phyloP scores from a whole-genome alignment of 2,329 filamentous ascomycete genomes.

The Stagonosporopsis vannaccii region DNA sequence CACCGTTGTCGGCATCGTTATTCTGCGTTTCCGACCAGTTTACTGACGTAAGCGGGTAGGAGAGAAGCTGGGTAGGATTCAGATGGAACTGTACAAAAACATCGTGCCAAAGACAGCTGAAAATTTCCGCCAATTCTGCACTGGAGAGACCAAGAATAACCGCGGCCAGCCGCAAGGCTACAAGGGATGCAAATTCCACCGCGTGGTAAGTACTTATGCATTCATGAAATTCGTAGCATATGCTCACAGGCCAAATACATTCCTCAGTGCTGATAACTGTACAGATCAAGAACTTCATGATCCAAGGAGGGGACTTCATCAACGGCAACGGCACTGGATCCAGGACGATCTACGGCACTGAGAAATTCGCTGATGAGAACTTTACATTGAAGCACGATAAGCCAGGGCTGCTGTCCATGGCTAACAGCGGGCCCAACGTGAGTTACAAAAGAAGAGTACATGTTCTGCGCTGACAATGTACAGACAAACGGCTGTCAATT shows the following conservation, averaged over 20 bases:
- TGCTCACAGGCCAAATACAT: neutral
- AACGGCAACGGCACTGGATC: slow-evolving; percentile 92
- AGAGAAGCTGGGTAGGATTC: slow-evolving; percentile 47
- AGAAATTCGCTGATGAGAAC: slow-evolving; percentile 89
- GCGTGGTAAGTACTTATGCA: slow-evolving; percentile 71
- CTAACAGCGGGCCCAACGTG: slow-evolving; percentile 54
- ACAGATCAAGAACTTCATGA: slow-evolving; percentile 95
- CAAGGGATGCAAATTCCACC: slow-evolving; percentile 93
- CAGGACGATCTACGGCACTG: slow-evolving; percentile 84
- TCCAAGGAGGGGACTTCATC: slow-evolving; percentile 94
- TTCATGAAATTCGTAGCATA: neutral
- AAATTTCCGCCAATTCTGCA: slow-evolving; percentile 97
- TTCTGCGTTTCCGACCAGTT: slow-evolving; percentile 4
- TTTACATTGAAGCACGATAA: slow-evolving; percentile 80
- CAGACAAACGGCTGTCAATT: slow-evolving; percentile 88
- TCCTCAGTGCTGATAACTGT: slow-evolving; percentile 14
- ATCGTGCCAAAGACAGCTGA: slow-evolving; percentile 87
- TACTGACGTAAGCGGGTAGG: slow-evolving; percentile 40
- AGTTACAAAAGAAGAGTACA: slow-evolving; percentile 49
- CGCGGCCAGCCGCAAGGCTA: slow-evolving; percentile 86
- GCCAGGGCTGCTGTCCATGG: slow-evolving; percentile 89
- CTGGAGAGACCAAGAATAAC: slow-evolving; percentile 84
- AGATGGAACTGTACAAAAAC: slow-evolving; percentile 78
- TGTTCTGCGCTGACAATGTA: slow-evolving; percentile 3
- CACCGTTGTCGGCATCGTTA: slow-evolving; percentile 8